Evolutionary conservation across 208 protist species (phyloP), one percentile per base, ranked within the genome.

Genomic region (Wallacemonas sp.): DNA sequence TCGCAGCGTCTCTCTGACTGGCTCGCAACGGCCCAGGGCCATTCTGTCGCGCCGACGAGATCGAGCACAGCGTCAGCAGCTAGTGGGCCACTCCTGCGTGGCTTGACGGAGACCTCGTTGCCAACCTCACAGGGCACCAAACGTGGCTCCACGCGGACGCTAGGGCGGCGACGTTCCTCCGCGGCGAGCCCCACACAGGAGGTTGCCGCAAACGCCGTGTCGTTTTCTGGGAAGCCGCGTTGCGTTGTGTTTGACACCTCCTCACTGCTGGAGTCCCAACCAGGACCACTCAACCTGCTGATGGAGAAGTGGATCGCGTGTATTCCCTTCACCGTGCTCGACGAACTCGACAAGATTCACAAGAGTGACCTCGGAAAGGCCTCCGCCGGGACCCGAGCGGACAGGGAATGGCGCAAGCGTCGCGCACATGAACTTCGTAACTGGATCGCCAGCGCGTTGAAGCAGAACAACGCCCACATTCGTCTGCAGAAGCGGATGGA

Each of bases 181-280:
- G n/a, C n/a, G n/a, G n/a, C n/a, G n/a, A n/a, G n/a, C n/a, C n/a
- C n/a, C n/a, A n/a, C n/a, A n/a, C n/a, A n/a, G n/a, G n/a, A n/a
- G n/a, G n/a, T n/a, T n/a, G n/a, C n/a, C n/a, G n/a, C 44, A 30
- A 12, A 11, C 27, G 49, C 39, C 17, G 30, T 4, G 30, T 19
- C 31, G 30, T 26, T 38, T 21, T 58, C 30, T 4, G n/a, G 8
- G 15, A 58, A 58, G 51, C 9, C 36, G 11, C 19, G 65, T 36
- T 77, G 73, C 61, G 19, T 93, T 22, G 86, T 95, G 11, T 86
- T 95, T 26, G 90, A 95, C 70, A 95, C 90, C 9, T 84, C 68
- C 54, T 80, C 78, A 33, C 59, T 95, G 1, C 58, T 95, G 2
- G 46, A 80, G 45, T 73, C 83, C 3, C 72, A 85, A 17, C 61